Base-by-base conservation (phyloP, 495 filamentous ascomycete genomes). In the Penicillium flavigenum region DNA sequence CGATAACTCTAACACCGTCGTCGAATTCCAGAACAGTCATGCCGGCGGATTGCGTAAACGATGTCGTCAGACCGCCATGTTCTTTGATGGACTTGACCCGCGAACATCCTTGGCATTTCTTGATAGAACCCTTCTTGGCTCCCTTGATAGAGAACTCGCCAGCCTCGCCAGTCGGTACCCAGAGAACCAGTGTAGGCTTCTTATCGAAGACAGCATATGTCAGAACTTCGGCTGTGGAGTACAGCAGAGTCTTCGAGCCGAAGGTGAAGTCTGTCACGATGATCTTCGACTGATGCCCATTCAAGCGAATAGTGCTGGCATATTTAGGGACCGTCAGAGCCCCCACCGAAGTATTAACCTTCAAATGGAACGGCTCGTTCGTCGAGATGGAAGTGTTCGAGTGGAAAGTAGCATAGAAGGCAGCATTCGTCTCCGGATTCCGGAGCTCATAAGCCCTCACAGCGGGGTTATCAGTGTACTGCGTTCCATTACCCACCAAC, bases 261-360 rank as follows among this genome's bases (percentile, higher is more conserved):
- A 86, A 76, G 3, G 52, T 64, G 57, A 83, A 86, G 58, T 86
- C 83, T 0, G 83, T 85, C 5, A 83, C 78, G 22, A 84, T 51
- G 38, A 86, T 85, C 69, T 86, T 86, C 11, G 81, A 77, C 51
- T 84, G 79, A 22, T 82, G 77, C 4, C 83, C 83, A 61, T 83
- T 83, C 17, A 86, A 72, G 7, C 74, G 64, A 48, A 83, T 72
- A 3, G 64, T 58, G 8, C 70, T 65, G 19, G 70, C 73, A 38
- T 72, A 62, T 50, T 63, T 61, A 5, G 75, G 78, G 29, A 82
- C 69, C 11, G 71, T 83, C 29, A 85, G 60, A 5, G 65, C 59
- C 4, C 83, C 83, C 24, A 63, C 72, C 3, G 82, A 84, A 3
- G 83, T 86, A 24, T 80, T 78, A 42, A 86, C 70, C 27, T 71